Evolutionary conservation across 768 basidiomycete genomes (phyloP).

Genomic region (Naganishia onofrii): DNA sequence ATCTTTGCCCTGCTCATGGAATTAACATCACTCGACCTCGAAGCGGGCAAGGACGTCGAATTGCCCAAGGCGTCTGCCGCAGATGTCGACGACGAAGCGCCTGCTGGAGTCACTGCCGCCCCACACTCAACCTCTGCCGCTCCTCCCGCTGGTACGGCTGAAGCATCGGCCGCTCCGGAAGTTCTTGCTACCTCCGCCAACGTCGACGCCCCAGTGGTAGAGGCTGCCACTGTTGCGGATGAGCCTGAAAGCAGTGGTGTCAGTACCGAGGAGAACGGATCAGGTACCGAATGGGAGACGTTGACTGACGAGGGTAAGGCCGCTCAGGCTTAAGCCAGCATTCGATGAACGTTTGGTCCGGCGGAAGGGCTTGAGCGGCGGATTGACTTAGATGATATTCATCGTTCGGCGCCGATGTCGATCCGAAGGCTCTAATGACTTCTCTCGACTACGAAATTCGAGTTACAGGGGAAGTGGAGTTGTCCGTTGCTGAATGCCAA

Average conservation of each 20-base stretch:
- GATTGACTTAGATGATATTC: not conserved
- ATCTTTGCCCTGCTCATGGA: constrained; percentile 56
- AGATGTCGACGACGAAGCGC: constrained; percentile 21
- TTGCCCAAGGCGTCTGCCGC: constrained; percentile 5
- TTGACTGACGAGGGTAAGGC: constrained; percentile 30
- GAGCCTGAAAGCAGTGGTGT: constrained; percentile 7
- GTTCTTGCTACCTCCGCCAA: constrained; percentile 25
- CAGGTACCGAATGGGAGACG: constrained; percentile 29
- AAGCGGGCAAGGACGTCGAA: constrained; percentile 20
- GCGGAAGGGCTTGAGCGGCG: not conserved
- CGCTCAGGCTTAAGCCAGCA: constrained; percentile 3
- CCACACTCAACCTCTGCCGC: constrained; percentile 12
- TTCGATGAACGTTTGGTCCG: not conserved
- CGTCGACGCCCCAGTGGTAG: constrained; percentile 23
- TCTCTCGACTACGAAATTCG: not conserved
- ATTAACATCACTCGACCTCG: constrained; percentile 78
- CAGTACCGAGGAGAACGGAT: constrained; percentile 10
- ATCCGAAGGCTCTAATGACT: not conserved
- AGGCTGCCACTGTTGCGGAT: not conserved
- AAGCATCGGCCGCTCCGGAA: constrained; percentile 22
- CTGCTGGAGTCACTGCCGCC: constrained; percentile 4
- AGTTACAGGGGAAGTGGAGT: no score
- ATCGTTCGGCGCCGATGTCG: not conserved
- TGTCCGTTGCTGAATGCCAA: not conserved
- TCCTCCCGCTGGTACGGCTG: constrained; percentile 14